Percentiles rank a stretch among this genome's conserved stretches.
Evolutionary conservation across 331 rosid genomes (phyloP).

Genomic region (Quercus phellos): DNA sequence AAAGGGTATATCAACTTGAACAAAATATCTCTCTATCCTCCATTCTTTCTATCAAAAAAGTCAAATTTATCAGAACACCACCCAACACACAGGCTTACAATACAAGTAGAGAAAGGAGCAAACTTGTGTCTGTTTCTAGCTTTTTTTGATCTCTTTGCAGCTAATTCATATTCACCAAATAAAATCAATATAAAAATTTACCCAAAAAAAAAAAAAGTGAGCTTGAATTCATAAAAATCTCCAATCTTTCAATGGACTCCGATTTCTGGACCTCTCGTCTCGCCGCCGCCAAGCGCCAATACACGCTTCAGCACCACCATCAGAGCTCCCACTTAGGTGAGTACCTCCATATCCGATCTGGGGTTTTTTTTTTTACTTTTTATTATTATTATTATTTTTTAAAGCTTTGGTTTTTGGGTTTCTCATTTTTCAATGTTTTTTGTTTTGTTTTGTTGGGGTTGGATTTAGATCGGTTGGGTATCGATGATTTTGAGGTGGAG

Average conservation of each 20-base stretch:
- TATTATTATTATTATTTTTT: not conserved
- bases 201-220: not conserved
- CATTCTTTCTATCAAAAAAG: not conserved
- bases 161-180: not conserved
- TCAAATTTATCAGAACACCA: not conserved
- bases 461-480: conserved; percentile 52
- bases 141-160: conserved; percentile 1
- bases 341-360: not conserved
- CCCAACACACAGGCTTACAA: not conserved
- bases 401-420: not conserved
- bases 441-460: conserved; percentile 21
- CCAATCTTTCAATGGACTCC: conserved; percentile 71
- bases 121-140: not conserved
- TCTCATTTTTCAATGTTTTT: conserved; percentile 10
- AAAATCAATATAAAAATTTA: not conserved
- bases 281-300: conserved; percentile 92
- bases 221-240: conserved; percentile 5
- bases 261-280: conserved; percentile 90
- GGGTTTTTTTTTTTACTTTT: not conserved
- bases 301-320: conserved; percentile 57
- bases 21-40: not conserved
- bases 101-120: not conserved
- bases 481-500: conserved; percentile 61
- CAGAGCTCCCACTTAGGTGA: conserved; percentile 72
- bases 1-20: not conserved